Base-by-base conservation (phyloP, 139 green algal genomes). In the Picochlorum sp. region DNA sequence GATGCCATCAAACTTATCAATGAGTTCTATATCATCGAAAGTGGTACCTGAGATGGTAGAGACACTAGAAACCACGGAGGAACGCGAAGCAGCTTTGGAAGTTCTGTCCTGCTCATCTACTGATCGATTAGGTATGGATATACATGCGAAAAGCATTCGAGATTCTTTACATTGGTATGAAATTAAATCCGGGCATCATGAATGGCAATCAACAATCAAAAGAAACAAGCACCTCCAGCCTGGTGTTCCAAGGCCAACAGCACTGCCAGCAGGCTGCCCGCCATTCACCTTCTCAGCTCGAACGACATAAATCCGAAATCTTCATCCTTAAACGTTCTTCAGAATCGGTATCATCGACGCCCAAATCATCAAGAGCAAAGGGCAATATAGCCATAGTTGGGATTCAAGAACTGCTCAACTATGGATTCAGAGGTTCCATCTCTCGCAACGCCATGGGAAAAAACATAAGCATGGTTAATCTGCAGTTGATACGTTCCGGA, bases 381-480 rank as follows among this genome's bases (percentile, higher is more conserved):
- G 18, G 59, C 57, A 34, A 69, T 32, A 13, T 67, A 11, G 3
- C 62, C 20, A 41, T 47, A 57, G 6, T 47, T 28, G n/a, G 62
- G 24, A 45, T 77, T 28, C 1, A 44, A 45, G 28, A 76, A 49
- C 61, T 86, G 84, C 64, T 76, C 58, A 21, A 80, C 37, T 24
- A 88, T 38, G 1, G 79, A 83, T 16, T 77, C n/a, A 4, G 75
- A 75, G 0, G 67, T 81, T 77, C 11, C 6, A 79, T 38, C 74
- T 95, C 88, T 0, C 60, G 49, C 26, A 65, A 38, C 0, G 75
- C 78, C 24, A 65, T 82, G 20, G 62, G 34, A 4, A 89, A n/a
- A n/a, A 92, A 67, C 38, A 85, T 80, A 1, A 91, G 38, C 85
- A 94, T 92, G 3, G 86, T 82, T 2, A 92, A 55, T 4, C 88